Base-by-base conservation (phyloP, 495 filamentous ascomycete species). In the Penicillium turbatum region DNA sequence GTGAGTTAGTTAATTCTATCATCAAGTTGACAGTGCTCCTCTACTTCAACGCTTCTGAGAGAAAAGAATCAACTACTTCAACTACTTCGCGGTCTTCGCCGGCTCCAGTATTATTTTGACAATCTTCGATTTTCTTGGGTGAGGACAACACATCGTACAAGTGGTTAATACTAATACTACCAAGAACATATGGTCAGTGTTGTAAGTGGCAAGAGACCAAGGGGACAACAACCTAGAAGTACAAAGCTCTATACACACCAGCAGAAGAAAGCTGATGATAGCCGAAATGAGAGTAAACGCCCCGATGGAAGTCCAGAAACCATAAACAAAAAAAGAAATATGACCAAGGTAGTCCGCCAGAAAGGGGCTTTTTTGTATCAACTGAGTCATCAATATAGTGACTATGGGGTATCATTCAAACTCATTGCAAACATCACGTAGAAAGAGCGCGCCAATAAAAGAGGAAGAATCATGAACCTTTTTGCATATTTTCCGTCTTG, bases 401-500 rank as follows among this genome's bases (percentile, higher is more conserved):
- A 55, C 48, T 44, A 50, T 45, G 60, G 59, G 63, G 63, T 66
- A 66, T 66, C 63, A 66, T 63, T 56, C 46, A 47, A 47, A 63
- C 51, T 61, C 61, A 55, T 64, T 55, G 45, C 51, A 41, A 44
- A 44, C 56, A 59, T 58, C 38, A 59, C 51, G 26, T 49, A 19
- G 15, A 40, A 50, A 53, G 46, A 51, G 43, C 16, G 43, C 43
- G 41, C 49, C 30, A 39, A 48, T 50, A 42, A 26, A 63, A 51
- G 11, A 35, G 32, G 58, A 39, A 35, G 32, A 60, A 39, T 21
- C 26, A 53, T 38, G 31, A 37, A 34, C 36, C 36, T 15, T 32
- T 34, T 19, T 16, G 27, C 32, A 32, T 53, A 34, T 55, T 42
- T 39, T 55, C 30, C 30, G 9, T 49, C 32, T 56, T 55, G 54